These are phyloP conservation scores for Macroventuria anomochaeta DNA, from an alignment of 2,329 filamentous ascomycete species.

Conservation along the genomic window DNA sequence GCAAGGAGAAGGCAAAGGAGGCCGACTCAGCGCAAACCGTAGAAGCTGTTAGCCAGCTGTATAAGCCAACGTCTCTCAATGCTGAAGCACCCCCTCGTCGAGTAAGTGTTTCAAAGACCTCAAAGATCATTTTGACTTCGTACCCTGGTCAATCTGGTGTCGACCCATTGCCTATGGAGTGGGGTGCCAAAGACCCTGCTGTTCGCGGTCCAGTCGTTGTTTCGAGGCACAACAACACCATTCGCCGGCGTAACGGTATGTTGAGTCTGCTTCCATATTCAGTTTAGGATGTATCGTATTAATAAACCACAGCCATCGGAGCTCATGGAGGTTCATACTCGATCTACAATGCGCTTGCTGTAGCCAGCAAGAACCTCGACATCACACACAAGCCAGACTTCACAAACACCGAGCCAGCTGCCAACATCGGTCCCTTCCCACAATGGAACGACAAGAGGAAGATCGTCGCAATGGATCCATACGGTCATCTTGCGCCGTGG, in stretches of 20 bases:
- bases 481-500: slow-evolving; percentile 85
- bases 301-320: slow-evolving; percentile 61
- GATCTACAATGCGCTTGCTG: slow-evolving; percentile 91
- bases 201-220: slow-evolving; percentile 88
- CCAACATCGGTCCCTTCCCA: slow-evolving; percentile 83
- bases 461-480: slow-evolving; percentile 97
- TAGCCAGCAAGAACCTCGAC: slow-evolving; percentile 88
- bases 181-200: slow-evolving; percentile 79
- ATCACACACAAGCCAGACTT: slow-evolving; percentile 80
- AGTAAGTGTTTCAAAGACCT: slow-evolving; percentile 56
- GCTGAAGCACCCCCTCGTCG: slow-evolving; percentile 46
- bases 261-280: neutral
- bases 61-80: slow-evolving; percentile 44
- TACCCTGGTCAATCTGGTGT: slow-evolving; percentile 95
- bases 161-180: slow-evolving; percentile 85
- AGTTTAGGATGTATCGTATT: slow-evolving; percentile 10
- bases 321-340: slow-evolving; percentile 91
- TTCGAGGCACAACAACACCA: slow-evolving; percentile 75
- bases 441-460: slow-evolving; percentile 91
- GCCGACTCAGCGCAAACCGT: slow-evolving; percentile 42
- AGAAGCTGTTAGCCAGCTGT: slow-evolving; percentile 50
- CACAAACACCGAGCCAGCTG: slow-evolving; percentile 91
- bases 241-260: slow-evolving; percentile 79
- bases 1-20: slow-evolving; percentile 42
- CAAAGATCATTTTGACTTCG: slow-evolving; percentile 75